These are phyloP conservation scores for Hansenula anomala DNA, from an alignment of 1,139 yeast species.

Conservation along the genomic window DNA sequence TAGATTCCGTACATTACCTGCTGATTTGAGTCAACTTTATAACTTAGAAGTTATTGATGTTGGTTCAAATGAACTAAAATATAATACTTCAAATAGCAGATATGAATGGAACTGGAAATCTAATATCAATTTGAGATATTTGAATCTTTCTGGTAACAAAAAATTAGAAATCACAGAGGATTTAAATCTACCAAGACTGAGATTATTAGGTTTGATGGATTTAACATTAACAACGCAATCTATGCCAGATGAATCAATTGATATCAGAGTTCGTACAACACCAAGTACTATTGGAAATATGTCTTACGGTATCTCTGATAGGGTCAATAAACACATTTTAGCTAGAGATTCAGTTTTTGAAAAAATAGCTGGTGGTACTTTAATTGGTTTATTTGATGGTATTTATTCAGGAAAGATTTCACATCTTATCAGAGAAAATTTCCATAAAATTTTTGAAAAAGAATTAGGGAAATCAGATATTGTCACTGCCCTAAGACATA, in stretches of 20 bases:
- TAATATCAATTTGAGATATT: constrained; percentile 68
- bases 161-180: constrained; percentile 86
- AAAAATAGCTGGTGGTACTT: constrained; percentile 76
- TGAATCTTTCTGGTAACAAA: constrained; percentile 90
- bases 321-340: constrained; percentile 68
- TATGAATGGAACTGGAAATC: constrained; percentile 98
- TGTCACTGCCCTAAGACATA: constrained; percentile 68
- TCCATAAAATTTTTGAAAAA: constrained; percentile 57
- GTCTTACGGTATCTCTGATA: constrained; percentile 90
- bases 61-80: constrained; percentile 85
- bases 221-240: constrained; percentile 80
- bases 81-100: constrained; percentile 90
- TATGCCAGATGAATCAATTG: constrained; percentile 84
- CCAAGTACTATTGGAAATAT: constrained; percentile 77
- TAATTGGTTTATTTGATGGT: constrained; percentile 87
- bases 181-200: constrained; percentile 66
- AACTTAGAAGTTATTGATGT: constrained; percentile 76
- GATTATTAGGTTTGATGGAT: constrained; percentile 86
- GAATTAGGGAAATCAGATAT: constrained; percentile 53
- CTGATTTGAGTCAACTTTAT: constrained; percentile 71
- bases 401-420: constrained; percentile 72
- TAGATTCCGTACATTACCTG: constrained; percentile 81
- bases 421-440: constrained; percentile 66
- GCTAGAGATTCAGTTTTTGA: constrained; percentile 85
- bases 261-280: constrained; percentile 85